phyloP scores from a whole-genome alignment of 2,329 filamentous ascomycete species.

The Colletotrichum magnum region DNA sequence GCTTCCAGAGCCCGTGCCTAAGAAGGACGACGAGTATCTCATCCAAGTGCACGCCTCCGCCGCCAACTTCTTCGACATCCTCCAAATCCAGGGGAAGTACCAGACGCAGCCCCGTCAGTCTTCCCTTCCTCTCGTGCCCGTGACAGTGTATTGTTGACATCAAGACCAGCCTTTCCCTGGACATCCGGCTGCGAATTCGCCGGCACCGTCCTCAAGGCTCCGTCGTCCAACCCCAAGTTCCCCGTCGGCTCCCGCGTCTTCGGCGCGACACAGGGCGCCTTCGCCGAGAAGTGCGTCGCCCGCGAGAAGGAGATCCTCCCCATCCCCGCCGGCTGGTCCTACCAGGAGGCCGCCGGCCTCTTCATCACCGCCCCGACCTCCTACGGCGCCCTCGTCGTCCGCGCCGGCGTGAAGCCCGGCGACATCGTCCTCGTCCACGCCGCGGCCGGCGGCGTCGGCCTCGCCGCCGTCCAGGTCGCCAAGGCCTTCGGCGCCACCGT shows the following conservation, averaged over 20 bases:
- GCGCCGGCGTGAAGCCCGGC: slow-evolving; percentile 82
- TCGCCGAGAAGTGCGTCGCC: slow-evolving; percentile 81
- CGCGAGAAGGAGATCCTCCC: slow-evolving; percentile 77
- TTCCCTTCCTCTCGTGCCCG: not conserved
- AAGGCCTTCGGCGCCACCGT: slow-evolving; percentile 93
- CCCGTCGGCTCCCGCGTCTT: slow-evolving; percentile 87
- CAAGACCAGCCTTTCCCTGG: slow-evolving; percentile 79
- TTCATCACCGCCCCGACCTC: slow-evolving; percentile 94
- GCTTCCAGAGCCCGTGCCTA: slow-evolving; percentile 81
- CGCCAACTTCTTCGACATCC: slow-evolving; percentile 97
- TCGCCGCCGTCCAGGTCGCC: slow-evolving; percentile 92
- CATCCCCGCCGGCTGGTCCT: slow-evolving; percentile 86
- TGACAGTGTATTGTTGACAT: not conserved
- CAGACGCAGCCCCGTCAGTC: slow-evolving; percentile 83
- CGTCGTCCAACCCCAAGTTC: slow-evolving; percentile 72
- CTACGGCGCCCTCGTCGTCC: slow-evolving; percentile 85
- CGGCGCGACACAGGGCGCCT: slow-evolving; percentile 88
- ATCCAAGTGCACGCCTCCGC: slow-evolving; percentile 89
- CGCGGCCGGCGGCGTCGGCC: slow-evolving; percentile 90
- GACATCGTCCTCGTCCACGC: slow-evolving; percentile 94
- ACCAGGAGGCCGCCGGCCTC: slow-evolving; percentile 86
- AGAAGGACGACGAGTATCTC: slow-evolving; percentile 82
- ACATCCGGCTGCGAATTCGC: slow-evolving; percentile 89
- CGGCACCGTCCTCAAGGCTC: slow-evolving; percentile 79
- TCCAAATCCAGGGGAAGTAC: slow-evolving; percentile 96